phyloP scores from a whole-genome alignment of 805 yeast genomes.

The Schizosaccharomyces japonicus region DNA sequence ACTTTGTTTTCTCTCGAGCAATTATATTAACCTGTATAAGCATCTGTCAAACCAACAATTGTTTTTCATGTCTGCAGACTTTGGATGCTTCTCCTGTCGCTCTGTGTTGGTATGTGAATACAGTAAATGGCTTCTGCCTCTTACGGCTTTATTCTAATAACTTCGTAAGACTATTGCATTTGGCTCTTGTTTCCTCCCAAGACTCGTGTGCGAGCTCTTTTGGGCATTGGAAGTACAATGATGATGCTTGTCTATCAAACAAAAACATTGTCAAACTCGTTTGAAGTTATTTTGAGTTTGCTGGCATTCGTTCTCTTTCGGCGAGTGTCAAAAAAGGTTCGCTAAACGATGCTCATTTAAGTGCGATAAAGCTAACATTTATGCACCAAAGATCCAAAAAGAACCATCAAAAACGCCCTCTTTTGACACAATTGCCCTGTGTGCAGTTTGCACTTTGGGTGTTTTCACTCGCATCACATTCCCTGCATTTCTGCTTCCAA shows the following conservation, averaged over 20 bases:
- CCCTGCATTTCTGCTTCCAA: constrained; percentile 42
- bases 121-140: neutral
- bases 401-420: neutral
- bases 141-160: neutral
- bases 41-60: neutral
- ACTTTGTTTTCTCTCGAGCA: neutral
- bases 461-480: constrained; percentile 70
- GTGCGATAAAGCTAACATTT: neutral
- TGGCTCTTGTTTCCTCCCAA: neutral
- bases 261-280: constrained; percentile 71
- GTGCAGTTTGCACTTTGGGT: constrained; percentile 35
- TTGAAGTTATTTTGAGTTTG: constrained; percentile 35
- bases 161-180: neutral
- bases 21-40: neutral
- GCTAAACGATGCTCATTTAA: neutral
- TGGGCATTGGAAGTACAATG: neutral
- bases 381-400: neutral
- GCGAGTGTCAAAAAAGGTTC: neutral
- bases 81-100: neutral
- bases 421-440: constrained; percentile 14
- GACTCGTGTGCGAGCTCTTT: neutral
- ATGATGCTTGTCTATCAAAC: constrained; percentile 33
- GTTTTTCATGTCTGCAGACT: neutral
- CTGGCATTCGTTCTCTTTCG: constrained; percentile 18
- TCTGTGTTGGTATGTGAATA: neutral